phyloP scores from a whole-genome alignment of 305 asterid species.

The Fraxinus floribunda region DNA sequence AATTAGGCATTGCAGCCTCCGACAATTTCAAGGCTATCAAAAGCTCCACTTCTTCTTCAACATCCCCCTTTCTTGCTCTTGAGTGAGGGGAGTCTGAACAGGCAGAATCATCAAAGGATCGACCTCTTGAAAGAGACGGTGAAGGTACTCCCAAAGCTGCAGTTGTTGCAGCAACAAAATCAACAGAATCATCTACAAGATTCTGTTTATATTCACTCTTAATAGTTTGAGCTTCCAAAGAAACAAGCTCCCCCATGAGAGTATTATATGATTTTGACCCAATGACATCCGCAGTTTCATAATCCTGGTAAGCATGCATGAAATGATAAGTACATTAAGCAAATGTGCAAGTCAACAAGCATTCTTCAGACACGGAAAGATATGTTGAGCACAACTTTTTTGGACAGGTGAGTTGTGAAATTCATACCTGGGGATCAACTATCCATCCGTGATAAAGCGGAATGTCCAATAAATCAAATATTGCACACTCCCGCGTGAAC shows the following conservation, averaged over 20 bases:
- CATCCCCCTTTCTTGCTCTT: conserved; percentile 66
- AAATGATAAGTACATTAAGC: conserved; percentile 22
- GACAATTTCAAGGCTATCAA: conserved; percentile 61
- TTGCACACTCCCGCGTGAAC: conserved; percentile 93
- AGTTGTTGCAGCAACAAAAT: conserved; percentile 95
- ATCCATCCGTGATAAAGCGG: conserved; percentile 99
- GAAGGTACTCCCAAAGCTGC: conserved; percentile 96
- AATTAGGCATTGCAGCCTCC: conserved; percentile 37
- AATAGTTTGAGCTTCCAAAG: conserved; percentile 59
- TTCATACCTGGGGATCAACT: conserved; percentile 88
- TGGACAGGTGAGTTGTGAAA: conserved; percentile 12
- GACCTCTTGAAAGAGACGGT: conserved; percentile 83
- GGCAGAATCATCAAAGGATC: conserved; percentile 71
- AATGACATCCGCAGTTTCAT: conserved; percentile 70
- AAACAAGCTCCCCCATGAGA: conserved; percentile 89
- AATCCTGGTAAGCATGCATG: conserved; percentile 53
- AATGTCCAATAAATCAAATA: conserved; percentile 88
- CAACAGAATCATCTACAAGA: conserved; percentile 69
- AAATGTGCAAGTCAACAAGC: neutral
- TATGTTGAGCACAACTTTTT: neutral
- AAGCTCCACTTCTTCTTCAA: conserved; percentile 80
- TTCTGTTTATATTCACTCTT: conserved; percentile 41
- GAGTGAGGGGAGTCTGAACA: conserved; percentile 19
- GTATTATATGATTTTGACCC: conserved; percentile 90
- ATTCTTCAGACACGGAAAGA: neutral